These are phyloP conservation scores for Kuraishia ogatae DNA, from an alignment of 805 yeast genomes.

Conservation along the genomic window DNA sequence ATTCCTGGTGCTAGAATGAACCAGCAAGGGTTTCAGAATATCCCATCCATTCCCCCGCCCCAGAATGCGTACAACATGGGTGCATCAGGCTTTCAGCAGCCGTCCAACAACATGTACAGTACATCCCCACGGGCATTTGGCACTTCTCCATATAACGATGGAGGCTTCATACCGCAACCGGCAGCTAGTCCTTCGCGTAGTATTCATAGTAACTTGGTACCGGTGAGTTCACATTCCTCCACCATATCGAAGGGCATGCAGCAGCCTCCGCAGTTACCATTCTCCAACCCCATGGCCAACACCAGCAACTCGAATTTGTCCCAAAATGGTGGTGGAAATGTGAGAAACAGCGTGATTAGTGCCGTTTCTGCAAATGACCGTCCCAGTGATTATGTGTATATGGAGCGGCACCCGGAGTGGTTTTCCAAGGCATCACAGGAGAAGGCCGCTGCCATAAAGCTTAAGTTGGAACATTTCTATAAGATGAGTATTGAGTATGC, in stretches of 20 bases:
- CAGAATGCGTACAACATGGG: conserved; percentile 1
- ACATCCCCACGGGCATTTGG: conserved; percentile 1
- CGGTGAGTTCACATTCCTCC: conserved; percentile 21
- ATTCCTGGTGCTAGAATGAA: conserved; percentile 6
- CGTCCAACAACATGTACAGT: conserved; percentile 6
- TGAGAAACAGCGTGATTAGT: not conserved
- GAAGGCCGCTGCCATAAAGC: conserved; percentile 73
- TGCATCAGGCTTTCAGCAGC: not conserved
- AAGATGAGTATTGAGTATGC: conserved; percentile 85
- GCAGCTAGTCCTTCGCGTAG: conserved; percentile 26
- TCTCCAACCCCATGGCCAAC: conserved; percentile 14
- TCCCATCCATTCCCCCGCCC: conserved; percentile 17
- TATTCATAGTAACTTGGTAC: conserved; percentile 20
- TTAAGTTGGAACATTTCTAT: conserved; percentile 77
- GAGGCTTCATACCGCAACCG: conserved; percentile 14
- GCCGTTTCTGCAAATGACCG: not conserved
- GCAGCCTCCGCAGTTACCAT: conserved; percentile 9
- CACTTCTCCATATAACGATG: conserved; percentile 8
- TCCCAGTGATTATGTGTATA: conserved; percentile 46
- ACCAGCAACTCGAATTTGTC: conserved; percentile 20
- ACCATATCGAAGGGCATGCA: conserved; percentile 14
- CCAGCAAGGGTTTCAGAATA: conserved; percentile 12
- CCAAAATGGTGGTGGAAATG: conserved; percentile 4
- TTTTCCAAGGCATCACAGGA: conserved; percentile 72
- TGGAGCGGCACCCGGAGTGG: conserved; percentile 77